A percentile compares a stretch with the other conserved stretches of the same genome.
phyloP scores from a whole-genome alignment of 495 filamentous ascomycete species.

The Cercophora scortea region DNA sequence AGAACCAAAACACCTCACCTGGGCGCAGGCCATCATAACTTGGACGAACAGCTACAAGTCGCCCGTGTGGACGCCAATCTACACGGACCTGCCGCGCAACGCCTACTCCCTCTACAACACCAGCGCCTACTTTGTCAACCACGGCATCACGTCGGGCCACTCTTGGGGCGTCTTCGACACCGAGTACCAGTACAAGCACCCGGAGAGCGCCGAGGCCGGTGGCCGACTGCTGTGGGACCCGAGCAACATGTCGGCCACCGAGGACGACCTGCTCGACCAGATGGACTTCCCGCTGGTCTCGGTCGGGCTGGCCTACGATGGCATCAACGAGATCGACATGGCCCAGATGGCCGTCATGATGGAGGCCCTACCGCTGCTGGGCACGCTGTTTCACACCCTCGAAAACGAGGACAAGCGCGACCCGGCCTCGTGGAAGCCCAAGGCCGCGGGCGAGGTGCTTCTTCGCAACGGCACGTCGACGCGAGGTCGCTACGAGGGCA shows the following conservation, averaged over 20 bases:
- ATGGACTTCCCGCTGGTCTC: slow-evolving; percentile 40
- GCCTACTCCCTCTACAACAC: slow-evolving; percentile 10
- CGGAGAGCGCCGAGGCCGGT: slow-evolving; percentile 27
- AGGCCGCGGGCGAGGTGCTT: slow-evolving; percentile 22
- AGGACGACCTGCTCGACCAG: slow-evolving; percentile 14
- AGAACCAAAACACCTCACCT: slow-evolving; percentile 24
- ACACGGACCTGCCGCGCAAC: slow-evolving; percentile 13
- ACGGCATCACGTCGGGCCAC: slow-evolving; percentile 20
- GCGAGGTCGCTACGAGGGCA: slow-evolving; percentile 21
- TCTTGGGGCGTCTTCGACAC: slow-evolving; percentile 40
- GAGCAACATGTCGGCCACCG: slow-evolving; percentile 3
- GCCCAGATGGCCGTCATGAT: slow-evolving; percentile 18
- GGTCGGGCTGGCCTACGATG: slow-evolving; percentile 32
- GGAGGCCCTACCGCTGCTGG: slow-evolving; percentile 23
- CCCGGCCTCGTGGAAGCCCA: slow-evolving; percentile 16
- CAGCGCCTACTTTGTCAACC: neutral
- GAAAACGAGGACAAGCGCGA: slow-evolving; percentile 14
- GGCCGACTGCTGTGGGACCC: slow-evolving; percentile 37
- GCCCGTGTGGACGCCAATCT: slow-evolving; percentile 24
- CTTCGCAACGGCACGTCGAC: slow-evolving; percentile 33
- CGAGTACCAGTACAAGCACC: slow-evolving; percentile 34
- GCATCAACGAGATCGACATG: slow-evolving; percentile 19
- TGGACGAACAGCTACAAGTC: slow-evolving; percentile 32
- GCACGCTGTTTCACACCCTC: slow-evolving; percentile 13
- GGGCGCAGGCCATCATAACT: slow-evolving; percentile 27